These are phyloP conservation scores for Sporisorium graminicola DNA, from an alignment of 1,284 basidiomycete species.

Conservation along the genomic window DNA sequence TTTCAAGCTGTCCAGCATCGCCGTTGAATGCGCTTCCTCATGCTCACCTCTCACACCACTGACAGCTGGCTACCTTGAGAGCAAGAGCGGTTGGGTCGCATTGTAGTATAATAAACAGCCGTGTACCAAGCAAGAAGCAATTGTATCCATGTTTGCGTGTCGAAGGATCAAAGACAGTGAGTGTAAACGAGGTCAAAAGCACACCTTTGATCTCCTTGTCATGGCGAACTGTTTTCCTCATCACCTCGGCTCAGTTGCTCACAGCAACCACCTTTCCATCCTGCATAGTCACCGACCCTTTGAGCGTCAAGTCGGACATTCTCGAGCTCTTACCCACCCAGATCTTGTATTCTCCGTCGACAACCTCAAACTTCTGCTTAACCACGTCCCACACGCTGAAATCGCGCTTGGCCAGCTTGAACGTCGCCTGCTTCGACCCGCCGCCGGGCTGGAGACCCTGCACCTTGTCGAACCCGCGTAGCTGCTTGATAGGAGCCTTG, in stretches of 20 bases:
- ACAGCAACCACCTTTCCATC: conserved; percentile 18
- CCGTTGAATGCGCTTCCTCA: not conserved
- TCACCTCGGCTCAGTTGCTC: conserved; percentile 2
- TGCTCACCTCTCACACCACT: no score
- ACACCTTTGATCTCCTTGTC: no score
- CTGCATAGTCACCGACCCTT: conserved; percentile 33
- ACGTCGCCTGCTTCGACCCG: conserved; percentile 32
- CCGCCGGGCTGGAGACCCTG: conserved; percentile 22
- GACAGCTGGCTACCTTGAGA: no score
- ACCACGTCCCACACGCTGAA: conserved; percentile 49
- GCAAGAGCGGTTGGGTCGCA: no score
- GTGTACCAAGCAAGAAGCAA: no score
- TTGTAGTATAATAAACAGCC: no score
- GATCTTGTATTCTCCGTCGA: conserved; percentile 44
- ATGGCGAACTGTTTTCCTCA: not conserved
- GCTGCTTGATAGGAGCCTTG: conserved; percentile 31
- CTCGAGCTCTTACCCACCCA: conserved; percentile 44
- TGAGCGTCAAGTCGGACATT: conserved; percentile 16
- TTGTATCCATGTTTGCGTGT: no score
- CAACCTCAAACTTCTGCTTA: conserved; percentile 45
- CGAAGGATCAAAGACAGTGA: no score
- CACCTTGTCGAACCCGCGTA: conserved; percentile 60
- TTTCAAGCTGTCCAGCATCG: not conserved
- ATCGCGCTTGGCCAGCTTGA: conserved; percentile 49
- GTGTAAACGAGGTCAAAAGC: no score